These are phyloP conservation scores for Chionographis japonica DNA, from an alignment of 106 monocot genomes.

Conservation along the genomic window DNA sequence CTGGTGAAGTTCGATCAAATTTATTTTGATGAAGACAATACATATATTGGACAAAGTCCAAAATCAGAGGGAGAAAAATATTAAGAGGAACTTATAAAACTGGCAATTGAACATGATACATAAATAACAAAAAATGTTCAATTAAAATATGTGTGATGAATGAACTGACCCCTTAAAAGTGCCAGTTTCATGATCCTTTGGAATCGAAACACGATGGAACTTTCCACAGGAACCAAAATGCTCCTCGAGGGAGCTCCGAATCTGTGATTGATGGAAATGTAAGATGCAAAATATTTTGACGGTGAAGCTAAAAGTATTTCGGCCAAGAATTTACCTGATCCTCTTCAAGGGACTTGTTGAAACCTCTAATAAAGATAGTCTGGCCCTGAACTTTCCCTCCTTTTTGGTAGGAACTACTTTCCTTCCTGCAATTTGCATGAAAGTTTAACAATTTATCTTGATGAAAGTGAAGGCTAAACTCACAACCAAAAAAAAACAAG, in stretches of 20 bases:
- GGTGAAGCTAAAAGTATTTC: not conserved
- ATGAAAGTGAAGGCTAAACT: not conserved
- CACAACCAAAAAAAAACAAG: not conserved
- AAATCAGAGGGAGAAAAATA: no score
- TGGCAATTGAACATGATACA: no score
- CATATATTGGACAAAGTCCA: no score
- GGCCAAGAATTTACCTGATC: slow-evolving; percentile 32
- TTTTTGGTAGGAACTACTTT: slow-evolving; percentile 56
- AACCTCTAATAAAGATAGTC: slow-evolving; percentile 78
- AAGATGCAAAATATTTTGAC: not conserved
- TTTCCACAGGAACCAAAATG: slow-evolving; percentile 79
- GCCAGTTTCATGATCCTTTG: slow-evolving; percentile 79
- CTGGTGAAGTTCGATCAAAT: not conserved
- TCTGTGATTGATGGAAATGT: slow-evolving; percentile 23
- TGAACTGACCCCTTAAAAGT: slow-evolving; percentile 65
- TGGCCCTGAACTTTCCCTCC: slow-evolving; percentile 33
- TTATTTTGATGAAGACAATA: no score
- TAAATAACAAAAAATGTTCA: no score
- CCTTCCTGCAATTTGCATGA: slow-evolving; percentile 26
- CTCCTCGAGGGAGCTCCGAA: slow-evolving; percentile 52
- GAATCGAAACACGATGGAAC: slow-evolving; percentile 64
- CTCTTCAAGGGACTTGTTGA: slow-evolving; percentile 60
- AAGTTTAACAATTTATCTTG: not conserved
- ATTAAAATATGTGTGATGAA: not conserved
- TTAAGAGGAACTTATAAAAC: no score